Evolutionary conservation across 176 grass and related monocot genomes (phyloP), one percentile per base, ranked within the genome.

Genomic region (Lolium multiflorum): DNA sequence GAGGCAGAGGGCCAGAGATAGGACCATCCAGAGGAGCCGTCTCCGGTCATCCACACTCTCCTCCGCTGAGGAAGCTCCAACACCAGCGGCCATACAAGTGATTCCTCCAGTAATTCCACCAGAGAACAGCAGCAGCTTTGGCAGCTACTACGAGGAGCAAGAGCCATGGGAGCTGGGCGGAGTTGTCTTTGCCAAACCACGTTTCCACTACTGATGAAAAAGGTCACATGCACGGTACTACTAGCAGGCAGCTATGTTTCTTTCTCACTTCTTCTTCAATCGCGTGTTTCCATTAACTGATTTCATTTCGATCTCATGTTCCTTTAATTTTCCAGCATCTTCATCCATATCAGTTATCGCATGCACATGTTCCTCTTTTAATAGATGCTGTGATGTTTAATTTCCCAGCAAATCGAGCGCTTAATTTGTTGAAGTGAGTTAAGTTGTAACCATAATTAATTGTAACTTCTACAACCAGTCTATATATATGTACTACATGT

Each of bases 1-100:
- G 20, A 82, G 91, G 82, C 88, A 86, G 78, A 90, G 91, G 83
- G 91, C 91, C 5, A 89, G 80, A 65, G 87, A 89, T 83, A 75
- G 91, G 85, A 93, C 91, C 22, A 86, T 52, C 71, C 82, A 93
- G 86, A 90, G 87, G 80, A 81, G 88, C 39, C 68, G 73, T 18
- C 82, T 83, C 62, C 76, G 60, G 25, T 78, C 68, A 68, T 82
- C 56, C 5, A 56, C 17, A 17, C 0, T 71, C n/a, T 50, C 85
- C 73, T 31, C 68, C 35, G 11, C 46, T 48, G 90, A 85, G 17
- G 58, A 58, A 25, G 49, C 46, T 20, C 38, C 73, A 5, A 8
- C 58, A 48, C 61, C 61, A 2, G 13, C 12, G 13, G 13, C 12
- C 5, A 31, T 14, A 25, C 62, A 31, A 31, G 62, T 65, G 12